Conservation (phyloP, 2,329 filamentous ascomycete species). For the Metarhizium guizhouense region DNA sequence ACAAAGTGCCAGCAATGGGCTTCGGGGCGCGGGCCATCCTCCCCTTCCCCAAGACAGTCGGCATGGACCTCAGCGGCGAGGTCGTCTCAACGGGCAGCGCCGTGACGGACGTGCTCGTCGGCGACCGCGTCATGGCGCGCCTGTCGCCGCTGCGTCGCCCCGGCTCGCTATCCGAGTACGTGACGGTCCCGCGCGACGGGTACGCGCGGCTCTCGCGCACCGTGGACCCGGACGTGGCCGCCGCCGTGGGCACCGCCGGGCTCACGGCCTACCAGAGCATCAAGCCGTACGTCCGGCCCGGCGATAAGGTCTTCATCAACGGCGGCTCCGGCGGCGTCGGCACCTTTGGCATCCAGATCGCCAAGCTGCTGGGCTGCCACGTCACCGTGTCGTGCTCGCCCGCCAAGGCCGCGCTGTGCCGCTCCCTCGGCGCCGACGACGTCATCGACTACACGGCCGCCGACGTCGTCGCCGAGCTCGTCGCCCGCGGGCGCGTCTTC, state of each 20-base stretch:
- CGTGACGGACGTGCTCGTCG: conserved; percentile 22
- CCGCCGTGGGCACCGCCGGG: background rate
- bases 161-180: conserved; percentile 35
- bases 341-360: conserved; percentile 53
- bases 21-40: conserved; percentile 23
- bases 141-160: conserved; percentile 17
- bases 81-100: conserved; percentile 27
- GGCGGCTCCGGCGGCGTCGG: conserved; percentile 57
- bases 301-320: conserved; percentile 53
- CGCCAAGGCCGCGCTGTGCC: conserved; percentile 47
- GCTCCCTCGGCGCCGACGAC: conserved; percentile 53
- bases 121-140: conserved; percentile 35
- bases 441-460: conserved; percentile 51
- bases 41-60: conserved; percentile 32
- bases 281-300: conserved; percentile 17
- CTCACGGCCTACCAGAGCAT: conserved; percentile 2
- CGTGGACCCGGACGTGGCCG: background rate
- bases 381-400: conserved; percentile 55
- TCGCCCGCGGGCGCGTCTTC: conserved; percentile 36
- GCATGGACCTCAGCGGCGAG: conserved; percentile 42
- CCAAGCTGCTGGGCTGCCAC: conserved; percentile 50
- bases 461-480: conserved; percentile 38
- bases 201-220: conserved; percentile 27
- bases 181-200: conserved; percentile 9
- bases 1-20: conserved; percentile 35